A percentile compares a stretch with the other conserved stretches of the same genome.
phyloP scores from a whole-genome alignment of 2,329 filamentous ascomycete genomes.

The Stachybotrys echinatus region DNA sequence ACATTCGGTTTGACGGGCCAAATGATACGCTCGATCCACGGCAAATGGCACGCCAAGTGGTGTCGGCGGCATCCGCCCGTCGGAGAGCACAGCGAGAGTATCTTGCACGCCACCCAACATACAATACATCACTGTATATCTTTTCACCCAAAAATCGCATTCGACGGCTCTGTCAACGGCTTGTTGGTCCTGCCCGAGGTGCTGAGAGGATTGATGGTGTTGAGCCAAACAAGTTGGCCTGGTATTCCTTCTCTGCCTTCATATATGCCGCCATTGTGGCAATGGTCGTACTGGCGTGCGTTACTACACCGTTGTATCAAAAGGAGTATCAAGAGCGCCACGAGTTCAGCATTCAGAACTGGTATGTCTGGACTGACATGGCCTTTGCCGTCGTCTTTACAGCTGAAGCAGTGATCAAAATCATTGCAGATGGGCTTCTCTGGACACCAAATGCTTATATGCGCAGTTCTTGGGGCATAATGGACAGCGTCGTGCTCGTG shows the following conservation, averaged over 20 bases:
- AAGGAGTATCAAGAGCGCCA: constrained; percentile 70
- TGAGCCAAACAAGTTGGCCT: constrained; percentile 80
- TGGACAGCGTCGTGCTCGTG: constrained; percentile 84
- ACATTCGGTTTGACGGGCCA: constrained; percentile 59
- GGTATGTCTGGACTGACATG: constrained; percentile 94
- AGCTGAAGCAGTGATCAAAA: constrained; percentile 81
- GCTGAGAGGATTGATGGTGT: constrained; percentile 83
- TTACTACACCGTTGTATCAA: constrained; percentile 93
- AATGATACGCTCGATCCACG: constrained; percentile 80
- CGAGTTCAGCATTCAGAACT: constrained; percentile 61
- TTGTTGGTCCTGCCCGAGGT: constrained; percentile 89
- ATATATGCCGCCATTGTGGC: constrained; percentile 91
- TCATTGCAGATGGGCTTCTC: constrained; percentile 90
- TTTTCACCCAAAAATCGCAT: constrained; percentile 76
- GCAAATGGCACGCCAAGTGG: constrained; percentile 84
- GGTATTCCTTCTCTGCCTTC: constrained; percentile 90
- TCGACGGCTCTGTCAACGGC: constrained; percentile 75
- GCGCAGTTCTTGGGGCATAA: constrained; percentile 92
- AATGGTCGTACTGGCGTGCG: constrained; percentile 94
- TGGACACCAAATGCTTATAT: constrained; percentile 98
- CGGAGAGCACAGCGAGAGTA: constrained; percentile 90
- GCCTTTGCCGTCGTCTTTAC: constrained; percentile 86
- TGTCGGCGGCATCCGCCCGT: constrained; percentile 74
- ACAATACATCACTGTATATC: constrained; percentile 88
- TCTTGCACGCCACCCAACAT: constrained; percentile 76